Conservation (phyloP, 768 basidiomycete species). For the Rhizopogon roseolus region DNA sequence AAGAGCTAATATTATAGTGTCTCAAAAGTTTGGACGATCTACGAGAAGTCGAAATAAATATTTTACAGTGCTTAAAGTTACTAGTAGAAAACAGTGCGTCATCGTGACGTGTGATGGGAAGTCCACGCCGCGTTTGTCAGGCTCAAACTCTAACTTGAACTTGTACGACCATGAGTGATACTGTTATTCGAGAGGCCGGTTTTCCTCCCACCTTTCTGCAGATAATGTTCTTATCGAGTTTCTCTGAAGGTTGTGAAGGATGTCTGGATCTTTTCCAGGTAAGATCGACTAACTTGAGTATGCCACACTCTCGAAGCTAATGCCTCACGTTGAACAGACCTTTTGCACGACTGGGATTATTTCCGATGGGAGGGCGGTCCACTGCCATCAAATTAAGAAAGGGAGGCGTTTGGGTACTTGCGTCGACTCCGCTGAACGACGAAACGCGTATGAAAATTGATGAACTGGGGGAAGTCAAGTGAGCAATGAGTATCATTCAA, state of each 20-base stretch:
- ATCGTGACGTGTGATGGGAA: not conserved
- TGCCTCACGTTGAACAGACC: slow-evolving; percentile 36
- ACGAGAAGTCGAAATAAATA: too few relatives aligned
- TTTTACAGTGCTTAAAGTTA: too few relatives aligned
- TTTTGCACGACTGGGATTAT: slow-evolving; percentile 58
- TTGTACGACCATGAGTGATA: slow-evolving; percentile 24
- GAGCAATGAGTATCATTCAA: slow-evolving; percentile 34
- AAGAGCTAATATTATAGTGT: too few relatives aligned
- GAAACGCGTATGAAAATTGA: slow-evolving; percentile 61
- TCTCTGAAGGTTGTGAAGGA: slow-evolving; percentile 39
- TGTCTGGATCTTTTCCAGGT: slow-evolving; percentile 68
- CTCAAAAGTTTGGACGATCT: too few relatives aligned
- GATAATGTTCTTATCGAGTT: not conserved
- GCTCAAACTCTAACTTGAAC: not conserved
- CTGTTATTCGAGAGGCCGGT: slow-evolving; percentile 40
- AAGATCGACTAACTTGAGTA: slow-evolving; percentile 4
- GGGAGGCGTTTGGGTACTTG: slow-evolving; percentile 78
- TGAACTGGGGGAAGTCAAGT: slow-evolving; percentile 68
- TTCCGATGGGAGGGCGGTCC: slow-evolving; percentile 79
- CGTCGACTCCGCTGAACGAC: slow-evolving; percentile 65
- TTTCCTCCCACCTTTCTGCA: not conserved
- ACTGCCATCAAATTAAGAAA: slow-evolving; percentile 70
- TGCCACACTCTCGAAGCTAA: slow-evolving; percentile 9
- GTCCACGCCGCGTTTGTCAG: too few relatives aligned
- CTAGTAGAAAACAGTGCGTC: not conserved